Evolutionary conservation across 2,329 filamentous ascomycete species (phyloP).

Genomic region (Lasiodiplodia citricola): DNA sequence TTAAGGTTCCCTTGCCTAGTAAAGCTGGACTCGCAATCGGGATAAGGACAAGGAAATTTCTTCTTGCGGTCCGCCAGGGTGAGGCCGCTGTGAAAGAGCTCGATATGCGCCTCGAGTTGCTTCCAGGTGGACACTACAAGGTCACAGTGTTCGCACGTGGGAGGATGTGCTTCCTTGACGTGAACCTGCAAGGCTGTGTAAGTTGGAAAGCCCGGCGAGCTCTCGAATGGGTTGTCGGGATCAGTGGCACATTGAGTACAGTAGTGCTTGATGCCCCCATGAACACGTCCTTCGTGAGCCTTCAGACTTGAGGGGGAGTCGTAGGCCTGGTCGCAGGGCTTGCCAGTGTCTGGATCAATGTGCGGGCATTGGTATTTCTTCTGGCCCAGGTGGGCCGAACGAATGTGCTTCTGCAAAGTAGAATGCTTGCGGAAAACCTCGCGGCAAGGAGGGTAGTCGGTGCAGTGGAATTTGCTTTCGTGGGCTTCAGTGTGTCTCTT

Average conservation of each 20-base stretch:
- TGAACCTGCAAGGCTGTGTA: conserved; percentile 75
- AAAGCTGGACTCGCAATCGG: conserved; percentile 76
- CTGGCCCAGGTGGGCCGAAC: conserved; percentile 73
- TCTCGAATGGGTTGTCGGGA: conserved; percentile 46
- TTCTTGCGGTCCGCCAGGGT: conserved; percentile 63
- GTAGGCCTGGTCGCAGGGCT: conserved; percentile 71
- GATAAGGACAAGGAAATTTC: conserved; percentile 68
- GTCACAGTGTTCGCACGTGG: conserved; percentile 75
- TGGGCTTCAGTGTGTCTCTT: conserved; percentile 80
- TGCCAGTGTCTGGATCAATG: conserved; percentile 56
- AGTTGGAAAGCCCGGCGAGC: conserved; percentile 65
- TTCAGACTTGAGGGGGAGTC: conserved; percentile 74
- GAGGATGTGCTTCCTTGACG: conserved; percentile 73
- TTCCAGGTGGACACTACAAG: conserved; percentile 64
- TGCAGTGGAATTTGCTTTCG: conserved; percentile 75
- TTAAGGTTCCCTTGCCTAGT: conserved; percentile 84
- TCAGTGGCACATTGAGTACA: conserved; percentile 71
- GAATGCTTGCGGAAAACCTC: conserved; percentile 86
- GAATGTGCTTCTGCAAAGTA: conserved; percentile 82
- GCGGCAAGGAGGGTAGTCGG: conserved; percentile 70
- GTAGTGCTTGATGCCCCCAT: conserved; percentile 73
- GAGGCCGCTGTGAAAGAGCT: conserved; percentile 67
- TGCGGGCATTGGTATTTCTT: conserved; percentile 74
- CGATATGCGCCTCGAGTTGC: conserved; percentile 70
- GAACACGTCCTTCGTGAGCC: conserved; percentile 72